Evolutionary conservation across 225 moss, liverwort and hornwort species (phyloP), one percentile per base, ranked within the genome.

Genomic region (Climacium dendroides): DNA sequence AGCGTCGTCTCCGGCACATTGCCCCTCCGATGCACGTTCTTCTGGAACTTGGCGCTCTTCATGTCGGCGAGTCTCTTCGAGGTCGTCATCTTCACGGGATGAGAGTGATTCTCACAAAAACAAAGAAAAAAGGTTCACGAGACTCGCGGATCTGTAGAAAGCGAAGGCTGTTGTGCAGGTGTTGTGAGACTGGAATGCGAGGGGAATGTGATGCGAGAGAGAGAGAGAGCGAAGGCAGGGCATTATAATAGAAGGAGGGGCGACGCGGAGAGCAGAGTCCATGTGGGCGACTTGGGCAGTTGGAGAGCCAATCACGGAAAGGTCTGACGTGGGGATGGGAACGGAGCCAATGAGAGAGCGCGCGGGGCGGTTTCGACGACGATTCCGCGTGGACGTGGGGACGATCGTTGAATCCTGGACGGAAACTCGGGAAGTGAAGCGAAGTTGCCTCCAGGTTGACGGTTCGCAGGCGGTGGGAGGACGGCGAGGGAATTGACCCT

Each of bases 41-140:
- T 99, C 94, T 99, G 96, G 88, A 99, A 99, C 92, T 96, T 99
- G 52, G 97, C 95, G 85, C 95, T 99, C 91, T 99, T 99, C 87
- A 85, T 91, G 28, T 95, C 98, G 5, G 96, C 96, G 43, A 99
- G 39, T 75, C 96, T 94, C 95, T 93, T 95, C 9, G 98, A 99
- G 45, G 98, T 99, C 86, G 97, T 99, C 97, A 94, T 94, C 69
- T 52, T 83, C 50, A 66, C 47, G 18, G 55, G 29, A 19, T 8
- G 35, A n/a, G 28, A 59, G 17, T 26, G 52, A 57, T 57, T 78
- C 57, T 57, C 57, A 57, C 17, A 18, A 37, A 39, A 61, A 32
- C 39, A 13, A 19, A 5, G 28, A 26, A 19, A 26, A 19, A 5
- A 24, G 3, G n/a, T n/a, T 61, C 52, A 50, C 61, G 25, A 74